These are phyloP conservation scores for Leccinum boreale DNA, from an alignment of 768 basidiomycete species.

Conservation along the genomic window DNA sequence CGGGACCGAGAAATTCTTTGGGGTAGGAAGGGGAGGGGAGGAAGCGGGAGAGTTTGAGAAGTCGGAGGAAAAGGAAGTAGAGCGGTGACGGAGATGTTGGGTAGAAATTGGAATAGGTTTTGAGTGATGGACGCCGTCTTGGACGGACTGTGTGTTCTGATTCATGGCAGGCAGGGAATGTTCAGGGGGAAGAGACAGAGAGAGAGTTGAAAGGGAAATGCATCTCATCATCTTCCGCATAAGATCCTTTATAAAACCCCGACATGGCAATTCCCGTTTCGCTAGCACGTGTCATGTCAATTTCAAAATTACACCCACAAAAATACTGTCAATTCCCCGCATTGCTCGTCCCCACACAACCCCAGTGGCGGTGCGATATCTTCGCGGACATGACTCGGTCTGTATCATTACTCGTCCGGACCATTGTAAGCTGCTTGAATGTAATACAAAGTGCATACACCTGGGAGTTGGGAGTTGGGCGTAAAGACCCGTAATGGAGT, in stretches of 20 bases:
- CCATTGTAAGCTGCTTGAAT: neutral
- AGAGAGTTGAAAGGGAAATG: neutral
- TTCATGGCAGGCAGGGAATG: slow-evolving; percentile 14
- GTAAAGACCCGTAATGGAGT: slow-evolving; percentile 6
- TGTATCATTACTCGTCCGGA: neutral
- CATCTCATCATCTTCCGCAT: neutral
- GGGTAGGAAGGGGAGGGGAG: slow-evolving; percentile 50
- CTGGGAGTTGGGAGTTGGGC: slow-evolving; percentile 3
- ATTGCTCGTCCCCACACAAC: neutral
- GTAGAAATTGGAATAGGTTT: slow-evolving; percentile 62
- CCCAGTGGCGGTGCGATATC: slow-evolving; percentile 1
- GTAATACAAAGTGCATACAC: neutral
- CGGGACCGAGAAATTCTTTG: slow-evolving; percentile 39
- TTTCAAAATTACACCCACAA: slow-evolving; percentile 11
- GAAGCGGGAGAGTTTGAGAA: slow-evolving; percentile 56
- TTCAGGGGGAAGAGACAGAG: slow-evolving; percentile 2
- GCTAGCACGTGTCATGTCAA: slow-evolving; percentile 19
- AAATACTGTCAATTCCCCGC: slow-evolving; percentile 10
- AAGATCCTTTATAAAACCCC: slow-evolving; percentile 24
- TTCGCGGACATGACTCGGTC: neutral
- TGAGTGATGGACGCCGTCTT: slow-evolving; percentile 46
- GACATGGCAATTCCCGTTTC: slow-evolving; percentile 26
- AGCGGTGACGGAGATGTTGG: slow-evolving; percentile 49
- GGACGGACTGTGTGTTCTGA: slow-evolving; percentile 1
- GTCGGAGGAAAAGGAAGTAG: slow-evolving; percentile 59